phyloP scores from a whole-genome alignment of 108 stramenopile genomes.

The Parmales sp. region DNA sequence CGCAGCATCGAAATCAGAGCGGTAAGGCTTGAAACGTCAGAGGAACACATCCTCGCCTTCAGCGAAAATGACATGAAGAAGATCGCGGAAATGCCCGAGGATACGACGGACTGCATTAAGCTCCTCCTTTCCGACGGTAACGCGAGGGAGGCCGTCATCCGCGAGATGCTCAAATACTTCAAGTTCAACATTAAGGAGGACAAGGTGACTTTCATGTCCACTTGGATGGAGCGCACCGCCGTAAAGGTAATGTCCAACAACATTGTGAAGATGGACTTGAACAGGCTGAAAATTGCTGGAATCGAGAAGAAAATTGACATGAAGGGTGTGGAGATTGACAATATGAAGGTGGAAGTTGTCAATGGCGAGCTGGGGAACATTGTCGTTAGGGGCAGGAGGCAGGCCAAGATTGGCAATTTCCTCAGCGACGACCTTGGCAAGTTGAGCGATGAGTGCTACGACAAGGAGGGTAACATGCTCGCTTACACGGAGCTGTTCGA shows the following conservation, averaged over 20 bases:
- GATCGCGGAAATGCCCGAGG: neutral
- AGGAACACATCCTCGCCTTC: neutral
- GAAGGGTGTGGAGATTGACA: neutral
- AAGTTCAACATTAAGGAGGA: neutral
- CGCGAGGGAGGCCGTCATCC: neutral
- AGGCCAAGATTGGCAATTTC: neutral
- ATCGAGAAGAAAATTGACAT: neutral
- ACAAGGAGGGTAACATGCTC: neutral
- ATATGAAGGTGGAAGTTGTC: neutral
- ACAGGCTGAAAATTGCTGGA: neutral
- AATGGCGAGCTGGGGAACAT: neutral
- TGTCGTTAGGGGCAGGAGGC: conserved; percentile 2
- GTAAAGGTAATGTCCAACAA: no score
- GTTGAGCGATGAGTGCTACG: neutral
- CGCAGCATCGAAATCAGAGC: neutral
- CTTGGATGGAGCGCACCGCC: neutral
- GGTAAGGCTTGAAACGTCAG: neutral
- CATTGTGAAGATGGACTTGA: neutral
- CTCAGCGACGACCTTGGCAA: neutral
- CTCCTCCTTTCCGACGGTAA: neutral
- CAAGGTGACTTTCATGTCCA: neutral
- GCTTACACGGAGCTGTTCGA: neutral
- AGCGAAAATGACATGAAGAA: conserved; percentile 7
- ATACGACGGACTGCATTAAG: neutral
- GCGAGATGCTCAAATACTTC: conserved; percentile 10